Conservation (phyloP, 208 protist species). For the Willaertia magna region DNA sequence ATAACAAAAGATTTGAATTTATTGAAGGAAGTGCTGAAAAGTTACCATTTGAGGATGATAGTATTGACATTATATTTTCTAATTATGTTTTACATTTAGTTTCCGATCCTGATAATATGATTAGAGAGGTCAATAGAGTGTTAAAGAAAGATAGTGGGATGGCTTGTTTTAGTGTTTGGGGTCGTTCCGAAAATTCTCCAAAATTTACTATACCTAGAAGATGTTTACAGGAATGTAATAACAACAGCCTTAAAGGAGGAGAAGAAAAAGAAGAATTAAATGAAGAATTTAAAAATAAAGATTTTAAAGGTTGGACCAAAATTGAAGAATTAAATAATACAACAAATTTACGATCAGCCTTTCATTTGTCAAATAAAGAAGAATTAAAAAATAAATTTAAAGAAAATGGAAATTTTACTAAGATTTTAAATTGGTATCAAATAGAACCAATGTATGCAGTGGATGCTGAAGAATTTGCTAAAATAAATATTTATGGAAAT, state of each 20-base stretch:
- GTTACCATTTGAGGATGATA: background rate
- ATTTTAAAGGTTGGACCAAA: no score
- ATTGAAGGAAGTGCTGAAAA: background rate
- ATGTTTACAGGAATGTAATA: background rate
- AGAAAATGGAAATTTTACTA: background rate
- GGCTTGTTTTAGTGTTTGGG: background rate
- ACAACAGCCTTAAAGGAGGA: no score
- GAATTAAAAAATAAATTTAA: background rate
- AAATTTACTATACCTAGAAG: background rate
- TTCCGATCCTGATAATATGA: background rate
- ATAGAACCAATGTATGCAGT: background rate
- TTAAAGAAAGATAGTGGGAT: background rate
- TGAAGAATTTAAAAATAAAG: background rate
- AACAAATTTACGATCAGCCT: background rate
- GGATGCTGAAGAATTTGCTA: background rate
- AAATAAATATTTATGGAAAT: background rate
- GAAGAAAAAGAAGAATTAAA: background rate
- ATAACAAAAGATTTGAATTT: background rate
- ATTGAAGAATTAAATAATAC: no score
- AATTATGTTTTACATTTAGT: background rate
- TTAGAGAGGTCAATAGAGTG: background rate
- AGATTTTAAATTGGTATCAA: background rate
- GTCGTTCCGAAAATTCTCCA: background rate
- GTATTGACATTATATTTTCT: background rate
- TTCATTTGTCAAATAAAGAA: background rate